Conservation (phyloP, 371 early-diverging fungal genomes). For the Haplosporangium sp. region DNA sequence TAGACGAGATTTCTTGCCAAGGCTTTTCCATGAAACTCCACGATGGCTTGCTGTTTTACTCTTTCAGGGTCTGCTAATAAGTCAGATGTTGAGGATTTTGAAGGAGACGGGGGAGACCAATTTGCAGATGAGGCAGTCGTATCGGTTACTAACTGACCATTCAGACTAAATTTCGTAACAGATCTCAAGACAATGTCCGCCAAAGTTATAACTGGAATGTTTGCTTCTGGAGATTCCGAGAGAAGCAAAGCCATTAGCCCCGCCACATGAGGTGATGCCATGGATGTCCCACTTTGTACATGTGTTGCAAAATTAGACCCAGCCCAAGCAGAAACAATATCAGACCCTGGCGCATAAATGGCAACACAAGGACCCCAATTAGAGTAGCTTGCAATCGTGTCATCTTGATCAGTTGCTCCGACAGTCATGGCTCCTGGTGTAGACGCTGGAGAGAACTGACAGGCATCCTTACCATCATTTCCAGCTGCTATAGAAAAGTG, state of each 20-base stretch:
- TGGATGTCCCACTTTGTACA: conserved; percentile 83
- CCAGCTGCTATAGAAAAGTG: conserved; percentile 73
- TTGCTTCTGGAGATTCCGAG: conserved; percentile 33
- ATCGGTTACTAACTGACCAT: conserved; percentile 20
- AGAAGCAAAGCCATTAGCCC: conserved; percentile 48
- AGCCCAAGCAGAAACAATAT: conserved; percentile 78
- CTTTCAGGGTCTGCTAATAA: background rate
- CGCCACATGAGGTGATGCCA: conserved; percentile 83
- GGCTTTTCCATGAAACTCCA: conserved; percentile 29
- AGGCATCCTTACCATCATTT: conserved; percentile 81
- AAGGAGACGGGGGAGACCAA: background rate
- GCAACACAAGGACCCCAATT: conserved; percentile 83
- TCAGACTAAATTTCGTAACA: conserved; percentile 32
- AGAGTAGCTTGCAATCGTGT: conserved; percentile 79
- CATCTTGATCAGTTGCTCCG: conserved; percentile 83
- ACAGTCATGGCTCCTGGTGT: conserved; percentile 88
- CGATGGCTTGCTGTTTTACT: background rate
- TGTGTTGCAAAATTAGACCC: conserved; percentile 54
- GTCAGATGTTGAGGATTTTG: conserved; percentile 4
- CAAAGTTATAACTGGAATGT: conserved; percentile 18
- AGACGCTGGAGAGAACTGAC: conserved; percentile 87
- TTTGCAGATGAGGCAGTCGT: background rate
- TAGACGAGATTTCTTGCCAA: conserved; percentile 39
- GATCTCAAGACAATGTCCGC: conserved; percentile 20
- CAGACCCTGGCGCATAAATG: conserved; percentile 78